Evolutionary conservation across 441 rosid species (phyloP), one percentile per base, ranked within the genome.

Genomic region (Bocquillonia castaneifolia): DNA sequence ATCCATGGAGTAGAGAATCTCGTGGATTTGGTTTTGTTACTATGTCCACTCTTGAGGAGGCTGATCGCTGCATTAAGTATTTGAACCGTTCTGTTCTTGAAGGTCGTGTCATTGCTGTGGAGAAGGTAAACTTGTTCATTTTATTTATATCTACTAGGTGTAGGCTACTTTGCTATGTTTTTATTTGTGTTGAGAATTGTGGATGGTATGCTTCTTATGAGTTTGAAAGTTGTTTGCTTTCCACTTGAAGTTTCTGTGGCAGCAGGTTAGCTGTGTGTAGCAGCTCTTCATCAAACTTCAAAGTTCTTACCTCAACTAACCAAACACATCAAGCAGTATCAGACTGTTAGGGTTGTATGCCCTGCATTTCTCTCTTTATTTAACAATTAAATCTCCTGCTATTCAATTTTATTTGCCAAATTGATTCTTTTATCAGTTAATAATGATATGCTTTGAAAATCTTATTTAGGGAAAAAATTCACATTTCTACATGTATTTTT

Each of bases 181-280:
- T 61, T 54, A 36, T 10, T 73, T 58, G 50, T 45, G 25, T 56
- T 31, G 15, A 28, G 45, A 23, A 54, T 67, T 74, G 15, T 53
- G 74, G 70, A 74, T 42, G 57, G 66, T 64, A 58, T 70, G 69
- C 59, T 77, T 79, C 69, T 70, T 70, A 66, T 59, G 69, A 69
- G 61, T 62, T 81, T 90, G 82, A 79, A 83, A 83, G 85, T 77
- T 80, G 83, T 88, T 88, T 86, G 86, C 85, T 79, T 88, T 88
- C 84, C 88, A 78, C 86, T 81, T 87, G 84, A 86, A 88, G 91
- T 76, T 86, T 85, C 68, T 85, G 82, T 87, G 80, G 81, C 96
- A 92, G 85, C 92, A 90, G 93, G 93, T 87, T 83, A 86, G 91
- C 95, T 88, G 93, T 88, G 90, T 83, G 93, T 84, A 81, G 94